These are phyloP conservation scores for Takashimella koratensis DNA, from an alignment of 1,284 basidiomycete genomes.

Conservation along the genomic window DNA sequence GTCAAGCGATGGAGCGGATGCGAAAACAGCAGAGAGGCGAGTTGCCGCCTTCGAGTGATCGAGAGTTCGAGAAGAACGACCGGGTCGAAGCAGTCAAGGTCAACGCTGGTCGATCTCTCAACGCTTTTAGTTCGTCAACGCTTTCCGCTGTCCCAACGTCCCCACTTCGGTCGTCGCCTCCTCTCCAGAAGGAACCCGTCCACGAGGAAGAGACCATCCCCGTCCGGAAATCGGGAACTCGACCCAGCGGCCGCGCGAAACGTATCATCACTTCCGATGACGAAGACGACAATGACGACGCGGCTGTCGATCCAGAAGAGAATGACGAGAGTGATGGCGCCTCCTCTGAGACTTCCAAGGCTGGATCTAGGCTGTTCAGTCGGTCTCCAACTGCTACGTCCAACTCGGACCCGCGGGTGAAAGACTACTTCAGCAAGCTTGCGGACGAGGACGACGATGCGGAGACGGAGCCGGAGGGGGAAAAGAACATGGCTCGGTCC, in stretches of 20 bases:
- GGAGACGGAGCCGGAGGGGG: background rate
- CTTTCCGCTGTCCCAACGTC: conserved; percentile 18
- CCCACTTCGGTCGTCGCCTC: conserved; percentile 5
- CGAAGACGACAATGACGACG: conserved; percentile 14
- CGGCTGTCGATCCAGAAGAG: background rate
- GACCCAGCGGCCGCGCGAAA: conserved; percentile 8
- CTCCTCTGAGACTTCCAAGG: conserved; percentile 1
- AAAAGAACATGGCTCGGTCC: background rate
- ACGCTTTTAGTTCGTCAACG: conserved; percentile 11
- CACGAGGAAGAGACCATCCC: conserved; percentile 17
- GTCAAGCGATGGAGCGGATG: background rate
- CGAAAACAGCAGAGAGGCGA: background rate
- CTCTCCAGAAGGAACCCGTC: background rate
- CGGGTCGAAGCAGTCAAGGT: background rate
- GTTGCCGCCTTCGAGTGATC: background rate
- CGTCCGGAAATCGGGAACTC: conserved; percentile 11
- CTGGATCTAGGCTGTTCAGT: background rate
- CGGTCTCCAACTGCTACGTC: background rate
- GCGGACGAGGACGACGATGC: background rate
- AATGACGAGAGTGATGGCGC: background rate
- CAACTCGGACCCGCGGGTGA: background rate
- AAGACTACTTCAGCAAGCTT: background rate
- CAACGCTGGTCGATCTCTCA: background rate
- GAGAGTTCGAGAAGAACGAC: background rate
- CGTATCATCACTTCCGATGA: conserved; percentile 15